Evolutionary conservation across 345 rosid species (phyloP), one percentile per base, ranked within the genome.

Genomic region (Eucalyptus caleyi): DNA sequence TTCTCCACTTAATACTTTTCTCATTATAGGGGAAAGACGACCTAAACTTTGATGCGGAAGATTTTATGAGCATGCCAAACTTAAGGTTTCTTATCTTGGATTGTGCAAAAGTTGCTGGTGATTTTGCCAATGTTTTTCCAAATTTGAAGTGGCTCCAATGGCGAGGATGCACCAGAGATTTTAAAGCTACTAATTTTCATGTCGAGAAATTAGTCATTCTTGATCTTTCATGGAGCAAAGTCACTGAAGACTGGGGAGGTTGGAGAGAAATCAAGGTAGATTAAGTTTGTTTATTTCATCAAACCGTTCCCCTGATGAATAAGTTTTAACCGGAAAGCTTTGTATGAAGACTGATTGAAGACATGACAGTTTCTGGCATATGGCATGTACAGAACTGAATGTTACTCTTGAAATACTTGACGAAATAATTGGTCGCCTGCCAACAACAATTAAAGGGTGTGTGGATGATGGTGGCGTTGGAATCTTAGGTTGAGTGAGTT

Each of bases 11-110:
- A 14, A 30, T 7, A 0, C 9, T 4, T 30, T 62, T 14, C 14
- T 0, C 19, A 13, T 62, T 62, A 2, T 62, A 62, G 72, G 37
- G 37, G 72, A 62, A 3, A 30, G 72, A 30, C 10, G 10, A 7
- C 72, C 5, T 62, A 10, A 62, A 30, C 18, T 62, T 62, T 4
- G 10, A 3, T 0, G 9, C 9, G 0, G 0, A 3, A 30, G 10
- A 30, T 30, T 62, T 56, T 56, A 24, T 10, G 65, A 10, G 6
- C 65, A 59, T 59, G 65, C 65, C 65, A 59, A 24, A 24, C 10
- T 0, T 62, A 7, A 62, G 72, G 37, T 62, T 62, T 62, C 72
- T 62, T 2, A 30, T 62, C 37, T 62, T 62, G 72, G 72, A 62
- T 30, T 2, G 5, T 62, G 72, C 37, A 30, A 62, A 30, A 30